phyloP scores from a whole-genome alignment of 2,329 filamentous ascomycete species.

The Colletotrichum endophyticum region DNA sequence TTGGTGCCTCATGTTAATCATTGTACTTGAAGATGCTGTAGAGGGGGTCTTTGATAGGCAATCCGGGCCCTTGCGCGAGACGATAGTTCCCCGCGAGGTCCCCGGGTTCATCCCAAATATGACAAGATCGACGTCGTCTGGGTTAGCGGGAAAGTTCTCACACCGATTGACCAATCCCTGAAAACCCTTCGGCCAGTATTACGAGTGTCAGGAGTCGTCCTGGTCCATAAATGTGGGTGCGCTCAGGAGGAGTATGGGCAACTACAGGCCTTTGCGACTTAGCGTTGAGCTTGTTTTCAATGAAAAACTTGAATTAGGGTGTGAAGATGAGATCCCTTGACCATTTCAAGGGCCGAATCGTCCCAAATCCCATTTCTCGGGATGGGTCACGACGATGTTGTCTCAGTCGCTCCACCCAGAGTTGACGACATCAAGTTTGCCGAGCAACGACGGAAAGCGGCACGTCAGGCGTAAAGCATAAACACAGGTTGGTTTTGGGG shows the following conservation, averaged over 20 bases:
- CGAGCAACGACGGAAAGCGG: not conserved
- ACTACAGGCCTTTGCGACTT: not conserved
- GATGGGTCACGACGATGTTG: not conserved
- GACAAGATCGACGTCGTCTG: not conserved
- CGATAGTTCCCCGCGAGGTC: not conserved
- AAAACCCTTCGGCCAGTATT: not conserved
- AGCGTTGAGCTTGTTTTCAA: conserved; percentile 21
- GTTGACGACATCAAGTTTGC: not conserved
- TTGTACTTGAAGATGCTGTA: not conserved
- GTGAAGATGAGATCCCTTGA: not conserved
- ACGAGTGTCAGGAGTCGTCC: not conserved
- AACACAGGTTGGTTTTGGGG: not conserved
- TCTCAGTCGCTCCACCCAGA: not conserved
- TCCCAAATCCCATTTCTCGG: not conserved
- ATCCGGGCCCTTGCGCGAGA: not conserved
- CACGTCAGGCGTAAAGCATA: not conserved
- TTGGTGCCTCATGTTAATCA: not conserved
- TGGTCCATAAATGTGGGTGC: not conserved
- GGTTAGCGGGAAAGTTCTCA: not conserved
- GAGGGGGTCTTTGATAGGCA: not conserved
- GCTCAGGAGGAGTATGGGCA: not conserved
- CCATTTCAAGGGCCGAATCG: not conserved
- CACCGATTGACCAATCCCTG: not conserved
- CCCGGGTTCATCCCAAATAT: not conserved
- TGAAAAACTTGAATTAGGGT: not conserved